Percentiles rank a stretch among this genome's conserved stretches.
Evolutionary conservation across 2,329 filamentous ascomycete species (phyloP).

Genomic region (Ophiosphaerella korrae): DNA sequence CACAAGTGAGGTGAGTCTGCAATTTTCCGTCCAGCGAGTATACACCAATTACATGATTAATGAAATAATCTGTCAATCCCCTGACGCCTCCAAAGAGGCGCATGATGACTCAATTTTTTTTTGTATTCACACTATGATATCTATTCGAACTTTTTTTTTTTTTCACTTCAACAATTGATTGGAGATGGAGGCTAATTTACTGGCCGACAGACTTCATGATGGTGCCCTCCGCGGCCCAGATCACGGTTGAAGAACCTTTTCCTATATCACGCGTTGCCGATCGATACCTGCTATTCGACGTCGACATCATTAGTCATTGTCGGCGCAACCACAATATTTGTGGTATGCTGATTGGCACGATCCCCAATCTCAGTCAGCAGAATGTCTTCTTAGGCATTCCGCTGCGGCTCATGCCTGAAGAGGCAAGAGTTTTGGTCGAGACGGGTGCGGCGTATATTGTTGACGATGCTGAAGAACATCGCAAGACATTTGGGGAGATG

Average conservation of each 20-base stretch:
- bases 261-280: slow-evolving; percentile 81
- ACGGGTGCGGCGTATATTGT: slow-evolving; percentile 77
- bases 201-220: slow-evolving; percentile 30
- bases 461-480: slow-evolving; percentile 77
- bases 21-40: too few relatives aligned
- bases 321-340: slow-evolving; percentile 83
- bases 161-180: slow-evolving; percentile 6
- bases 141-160: slow-evolving; percentile 16
- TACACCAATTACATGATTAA: slow-evolving; percentile 60
- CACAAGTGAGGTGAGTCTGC: slow-evolving; percentile 42
- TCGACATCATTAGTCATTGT: slow-evolving; percentile 76
- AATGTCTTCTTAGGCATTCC: slow-evolving; percentile 92
- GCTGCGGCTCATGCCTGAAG: slow-evolving; percentile 87
- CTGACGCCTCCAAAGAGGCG: slow-evolving; percentile 63
- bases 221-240: slow-evolving; percentile 35
- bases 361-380: slow-evolving; percentile 91
- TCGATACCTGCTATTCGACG: slow-evolving; percentile 88
- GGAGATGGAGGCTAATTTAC: slow-evolving; percentile 24
- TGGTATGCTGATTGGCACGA: slow-evolving; percentile 82
- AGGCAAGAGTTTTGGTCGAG: slow-evolving; percentile 80
- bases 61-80: slow-evolving; percentile 83
- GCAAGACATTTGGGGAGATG: slow-evolving; percentile 64
- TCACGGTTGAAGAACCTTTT: slow-evolving; percentile 60
- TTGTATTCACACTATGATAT: slow-evolving; percentile 50
- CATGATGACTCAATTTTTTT: slow-evolving; percentile 55